Percentiles rank a stretch among this genome's conserved stretches.
Evolutionary conservation across 805 yeast genomes (phyloP).

Genomic region (Yarrowia divulgata): DNA sequence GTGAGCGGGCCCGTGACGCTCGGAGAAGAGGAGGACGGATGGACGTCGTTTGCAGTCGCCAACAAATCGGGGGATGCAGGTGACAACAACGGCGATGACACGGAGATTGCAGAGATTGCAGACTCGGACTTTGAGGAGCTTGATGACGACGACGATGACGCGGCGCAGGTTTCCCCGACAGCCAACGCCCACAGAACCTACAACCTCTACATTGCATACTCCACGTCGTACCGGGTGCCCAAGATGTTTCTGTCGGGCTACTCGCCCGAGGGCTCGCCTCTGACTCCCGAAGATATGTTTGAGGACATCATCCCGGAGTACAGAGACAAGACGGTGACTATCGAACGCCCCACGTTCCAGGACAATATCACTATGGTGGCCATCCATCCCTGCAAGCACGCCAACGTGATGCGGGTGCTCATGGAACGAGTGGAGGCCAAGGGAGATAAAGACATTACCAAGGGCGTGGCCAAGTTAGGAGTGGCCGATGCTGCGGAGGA

Average conservation of each 20-base stretch:
- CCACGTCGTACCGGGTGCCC: conserved; percentile 95
- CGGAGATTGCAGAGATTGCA: conserved; percentile 48
- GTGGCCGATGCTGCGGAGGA: conserved; percentile 45
- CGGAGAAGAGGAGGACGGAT: conserved; percentile 56
- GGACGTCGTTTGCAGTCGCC: conserved; percentile 32
- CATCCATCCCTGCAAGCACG: conserved; percentile 96
- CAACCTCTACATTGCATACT: conserved; percentile 89
- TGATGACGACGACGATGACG: conserved; percentile 44
- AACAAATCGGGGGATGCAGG: not conserved
- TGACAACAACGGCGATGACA: not conserved
- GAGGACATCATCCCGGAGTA: conserved; percentile 93
- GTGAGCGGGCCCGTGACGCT: conserved; percentile 50
- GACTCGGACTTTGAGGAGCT: conserved; percentile 44
- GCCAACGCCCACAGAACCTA: conserved; percentile 66
- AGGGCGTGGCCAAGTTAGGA: conserved; percentile 58
- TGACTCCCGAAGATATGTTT: conserved; percentile 89
- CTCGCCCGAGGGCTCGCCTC: conserved; percentile 81
- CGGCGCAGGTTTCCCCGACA: conserved; percentile 4
- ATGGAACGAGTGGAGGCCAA: conserved; percentile 71
- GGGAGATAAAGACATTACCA: conserved; percentile 43
- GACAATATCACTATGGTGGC: conserved; percentile 77
- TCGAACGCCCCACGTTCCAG: conserved; percentile 88
- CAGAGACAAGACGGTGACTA: conserved; percentile 94
- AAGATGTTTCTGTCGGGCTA: conserved; percentile 91
- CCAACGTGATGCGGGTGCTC: conserved; percentile 89